Evolutionary conservation across 768 basidiomycete genomes (phyloP).

Genomic region (Amylocystis lapponica): DNA sequence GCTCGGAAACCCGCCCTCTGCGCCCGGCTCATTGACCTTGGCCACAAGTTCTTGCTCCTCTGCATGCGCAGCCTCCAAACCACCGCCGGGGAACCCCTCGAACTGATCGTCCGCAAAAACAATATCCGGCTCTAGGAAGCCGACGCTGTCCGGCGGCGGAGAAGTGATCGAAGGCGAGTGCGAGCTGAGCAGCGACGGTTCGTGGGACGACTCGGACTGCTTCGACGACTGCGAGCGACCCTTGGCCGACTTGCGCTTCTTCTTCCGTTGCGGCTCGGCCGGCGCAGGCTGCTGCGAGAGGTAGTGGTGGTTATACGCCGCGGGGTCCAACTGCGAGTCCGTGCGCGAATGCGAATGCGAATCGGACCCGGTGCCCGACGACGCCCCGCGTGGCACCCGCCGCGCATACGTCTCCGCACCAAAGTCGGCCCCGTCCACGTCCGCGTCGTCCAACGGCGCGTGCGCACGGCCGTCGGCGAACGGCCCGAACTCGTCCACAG

Average conservation of each 20-base stretch:
- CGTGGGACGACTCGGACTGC: slow-evolving; percentile 22
- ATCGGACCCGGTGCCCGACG: slow-evolving; percentile 30
- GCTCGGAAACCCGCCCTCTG: slow-evolving; percentile 30
- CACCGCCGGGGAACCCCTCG: slow-evolving; percentile 29
- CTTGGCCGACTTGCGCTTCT: slow-evolving; percentile 17
- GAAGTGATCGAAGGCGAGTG: slow-evolving; percentile 42
- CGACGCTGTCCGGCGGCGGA: slow-evolving; percentile 33
- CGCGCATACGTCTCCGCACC: slow-evolving; percentile 50
- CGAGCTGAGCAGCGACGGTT: slow-evolving; percentile 38
- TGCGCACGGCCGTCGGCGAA: slow-evolving; percentile 17
- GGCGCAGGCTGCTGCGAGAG: slow-evolving; percentile 12
- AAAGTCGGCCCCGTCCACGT: slow-evolving; percentile 52
- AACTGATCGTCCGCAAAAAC: slow-evolving; percentile 20
- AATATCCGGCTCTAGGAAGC: not conserved
- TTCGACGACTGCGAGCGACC: slow-evolving; percentile 20
- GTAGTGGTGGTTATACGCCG: slow-evolving; percentile 23
- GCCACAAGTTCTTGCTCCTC: not conserved
- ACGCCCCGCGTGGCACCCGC: slow-evolving; percentile 25
- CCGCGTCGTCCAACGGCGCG: slow-evolving; percentile 27
- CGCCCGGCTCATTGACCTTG: not conserved
- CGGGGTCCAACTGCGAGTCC: slow-evolving; percentile 22
- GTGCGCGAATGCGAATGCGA: slow-evolving; percentile 63
- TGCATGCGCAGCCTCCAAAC: slow-evolving; percentile 2
- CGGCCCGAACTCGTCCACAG: slow-evolving; percentile 25
- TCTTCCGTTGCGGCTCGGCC: slow-evolving; percentile 7